Conservation (phyloP, 306 rosid species). For the Alnus rubra region DNA sequence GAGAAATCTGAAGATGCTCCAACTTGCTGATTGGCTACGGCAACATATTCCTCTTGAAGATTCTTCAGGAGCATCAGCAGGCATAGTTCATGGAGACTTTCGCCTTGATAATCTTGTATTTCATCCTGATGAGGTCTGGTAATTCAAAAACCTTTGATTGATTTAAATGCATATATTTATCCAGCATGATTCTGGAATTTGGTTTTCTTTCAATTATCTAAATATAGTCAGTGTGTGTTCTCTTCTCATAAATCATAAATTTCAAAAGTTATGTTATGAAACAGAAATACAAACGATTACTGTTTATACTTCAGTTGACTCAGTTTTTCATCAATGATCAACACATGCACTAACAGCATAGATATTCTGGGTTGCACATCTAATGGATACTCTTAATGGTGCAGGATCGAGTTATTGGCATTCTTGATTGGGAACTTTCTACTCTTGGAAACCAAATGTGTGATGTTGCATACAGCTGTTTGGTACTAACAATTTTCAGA, state of each 20-base stretch:
- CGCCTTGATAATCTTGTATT: constrained; percentile 91
- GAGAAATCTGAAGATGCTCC: constrained; percentile 86
- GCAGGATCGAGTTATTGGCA: constrained; percentile 96
- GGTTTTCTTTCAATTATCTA: neutral
- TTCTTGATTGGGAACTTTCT: constrained; percentile 98
- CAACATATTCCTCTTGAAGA: constrained; percentile 77
- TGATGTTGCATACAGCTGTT: constrained; percentile 75
- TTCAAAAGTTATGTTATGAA: neutral
- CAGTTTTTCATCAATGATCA: neutral
- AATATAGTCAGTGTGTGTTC: neutral
- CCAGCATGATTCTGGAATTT: neutral
- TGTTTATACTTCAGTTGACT: neutral
- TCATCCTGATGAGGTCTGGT: constrained; percentile 82
- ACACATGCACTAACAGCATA: constrained; percentile 16
- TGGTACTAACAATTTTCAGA: constrained; percentile 52
- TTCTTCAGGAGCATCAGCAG: constrained; percentile 68
- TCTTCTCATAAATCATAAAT: neutral
- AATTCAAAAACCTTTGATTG: constrained; percentile 7
- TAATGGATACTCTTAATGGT: constrained; percentile 28
- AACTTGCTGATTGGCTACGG: constrained; percentile 73
- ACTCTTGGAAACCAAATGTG: constrained; percentile 98
- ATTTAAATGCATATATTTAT: neutral
- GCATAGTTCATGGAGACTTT: constrained; percentile 97
- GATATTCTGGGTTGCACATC: constrained; percentile 26
- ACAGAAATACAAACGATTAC: neutral